Conservation (phyloP, 139 green algal species). For the Zygnema cylindricum region DNA sequence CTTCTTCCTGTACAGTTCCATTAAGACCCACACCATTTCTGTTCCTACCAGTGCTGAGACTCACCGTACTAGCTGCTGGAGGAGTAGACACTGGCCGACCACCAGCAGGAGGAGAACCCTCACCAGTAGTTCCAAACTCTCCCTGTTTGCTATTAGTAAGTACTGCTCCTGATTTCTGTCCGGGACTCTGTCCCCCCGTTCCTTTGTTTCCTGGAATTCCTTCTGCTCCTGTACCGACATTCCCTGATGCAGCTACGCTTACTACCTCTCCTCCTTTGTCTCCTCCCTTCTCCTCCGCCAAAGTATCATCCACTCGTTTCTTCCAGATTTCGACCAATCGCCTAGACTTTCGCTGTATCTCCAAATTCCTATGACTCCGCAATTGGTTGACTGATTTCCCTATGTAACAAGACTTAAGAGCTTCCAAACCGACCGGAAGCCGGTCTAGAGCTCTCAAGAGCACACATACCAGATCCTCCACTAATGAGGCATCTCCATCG, state of each 20-base stretch:
- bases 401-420: conserved; percentile 34
- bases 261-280: not conserved
- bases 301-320: conserved; percentile 39
- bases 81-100: not conserved
- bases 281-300: conserved; percentile 32
- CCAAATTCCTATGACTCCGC: conserved; percentile 24
- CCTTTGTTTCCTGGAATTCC: not conserved
- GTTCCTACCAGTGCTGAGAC: not conserved
- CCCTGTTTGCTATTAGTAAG: not conserved
- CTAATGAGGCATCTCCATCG: not conserved
- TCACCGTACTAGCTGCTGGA: not conserved
- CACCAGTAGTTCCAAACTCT: not conserved
- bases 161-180: not conserved
- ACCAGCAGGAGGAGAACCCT: not conserved
- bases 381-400: conserved; percentile 47
- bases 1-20: not conserved
- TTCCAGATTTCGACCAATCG: conserved; percentile 47
- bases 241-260: not conserved
- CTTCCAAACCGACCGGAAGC: conserved; percentile 32
- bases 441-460: conserved; percentile 18
- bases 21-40: too few species aligned
- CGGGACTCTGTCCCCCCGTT: not conserved
- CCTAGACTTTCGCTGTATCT: conserved; percentile 20
- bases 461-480: conserved; percentile 31
- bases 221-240: not conserved